Base-by-base conservation (phyloP, 495 filamentous ascomycete genomes). In the Neurospora intermedia region DNA sequence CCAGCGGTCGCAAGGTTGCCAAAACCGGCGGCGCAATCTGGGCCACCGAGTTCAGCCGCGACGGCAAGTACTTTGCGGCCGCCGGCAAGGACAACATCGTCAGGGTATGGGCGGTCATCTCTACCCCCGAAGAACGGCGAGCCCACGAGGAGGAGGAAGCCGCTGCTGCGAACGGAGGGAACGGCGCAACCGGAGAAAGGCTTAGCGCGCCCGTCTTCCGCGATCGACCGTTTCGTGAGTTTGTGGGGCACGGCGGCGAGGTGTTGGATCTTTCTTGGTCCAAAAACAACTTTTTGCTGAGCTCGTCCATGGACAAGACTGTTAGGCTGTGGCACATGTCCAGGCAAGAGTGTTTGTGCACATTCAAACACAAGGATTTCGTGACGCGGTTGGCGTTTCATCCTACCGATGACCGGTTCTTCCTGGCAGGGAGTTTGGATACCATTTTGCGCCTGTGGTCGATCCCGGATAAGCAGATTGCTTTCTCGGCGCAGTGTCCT, bases 251-350 rank as follows among this genome's bases (percentile, higher is more conserved):
- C 78, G 92, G 89, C 0, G 91, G 91, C 8, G 94, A 94, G 78
- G 89, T 99, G 6, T 83, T 99, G 75, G 95, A 97, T 78, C 77
- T 99, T 43, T 97, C 93, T 80, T 99, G 96, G 95, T 97, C 94
- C 84, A 99, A 99, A 87, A 99, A 99, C 78, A 97, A 97, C 76
- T 99, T 99, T 76, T 84, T 99, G 70, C 87, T 99, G 40, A 97
- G 95, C 39, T 97, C 94, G 0, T 97, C 94, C 0, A 98, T 97
- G 93, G 96, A 99, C 81, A 98, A 97, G 82, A 98, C 96, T 4
- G 96, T 99, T 35, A 88, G 94, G 18, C 83, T 99, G 69, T 99
- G 96, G 96, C 96, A 98, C 82, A 85, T 95, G 48, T 94, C 88
- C 78, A 86, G 95, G 69, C 79, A 86, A 3, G 94, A 98, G 80